Base-by-base conservation (phyloP, 176 grass and related monocot genomes). In the Tillandsia leiboldiana region DNA sequence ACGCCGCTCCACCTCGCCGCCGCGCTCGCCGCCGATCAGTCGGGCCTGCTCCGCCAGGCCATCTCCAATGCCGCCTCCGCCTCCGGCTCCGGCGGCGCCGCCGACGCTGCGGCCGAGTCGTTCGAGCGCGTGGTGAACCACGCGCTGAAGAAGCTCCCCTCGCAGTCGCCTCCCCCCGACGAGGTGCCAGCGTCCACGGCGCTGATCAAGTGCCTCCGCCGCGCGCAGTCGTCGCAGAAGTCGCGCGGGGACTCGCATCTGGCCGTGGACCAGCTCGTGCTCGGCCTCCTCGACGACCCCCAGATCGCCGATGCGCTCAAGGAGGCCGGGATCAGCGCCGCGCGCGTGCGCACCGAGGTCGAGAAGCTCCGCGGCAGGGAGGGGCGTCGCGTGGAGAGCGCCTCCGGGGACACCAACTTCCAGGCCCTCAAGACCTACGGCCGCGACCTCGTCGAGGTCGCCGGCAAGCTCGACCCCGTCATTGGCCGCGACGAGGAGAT, bases 401-500 rank as follows among this genome's bases (percentile, higher is more conserved):
- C 87, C 0, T 90, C 87, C 1, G 82, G 84, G 0, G 91, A 90
- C 71, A 74, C 76, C 8, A 96, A 54, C 69, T 96, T 96, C 70
- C 78, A 91, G 69, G 84, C 84, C 15, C 84, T 84, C 11, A 84
- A 78, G 75, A 83, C 88, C 1, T 86, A 91, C 63, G 84, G 88
- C 22, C 78, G 74, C 12, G 88, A 91, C 74, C 75, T 91, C 22
- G 82, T 91, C 12, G 88, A 91, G 75, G 66, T 75, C n/a, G 88
- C 88, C 23, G 81, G 72, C 47, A 91, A 87, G 78, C 82, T 84
- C 23, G 82, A 81, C 56, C 81, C 81, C n/a, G 75, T 87, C n/a
- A 82, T 81, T 70, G 88, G 88, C 11, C 80, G 86, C 20, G 86
- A 94, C 48, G 90, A 89, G 53, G 90, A 94, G 77, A 94, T 94